Base-by-base conservation (phyloP, 2,329 filamentous ascomycete species). In the Monilinia fructicola region DNA sequence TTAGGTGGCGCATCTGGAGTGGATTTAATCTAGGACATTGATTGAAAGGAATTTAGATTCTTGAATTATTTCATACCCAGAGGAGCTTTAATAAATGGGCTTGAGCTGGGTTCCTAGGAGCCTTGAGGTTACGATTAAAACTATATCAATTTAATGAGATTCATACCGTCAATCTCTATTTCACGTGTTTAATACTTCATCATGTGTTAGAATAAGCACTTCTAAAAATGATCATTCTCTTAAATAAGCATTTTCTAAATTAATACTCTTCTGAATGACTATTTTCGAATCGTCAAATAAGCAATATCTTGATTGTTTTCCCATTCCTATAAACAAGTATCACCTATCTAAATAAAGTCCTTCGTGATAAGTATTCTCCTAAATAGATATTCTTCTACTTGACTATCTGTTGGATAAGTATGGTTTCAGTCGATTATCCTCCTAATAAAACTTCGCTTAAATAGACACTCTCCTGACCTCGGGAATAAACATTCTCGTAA, bases 1-100 rank as follows among this genome's bases (percentile, higher is more conserved):
- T 50, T 61, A 14, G 31, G 9, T 23, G 58, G 58, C 55, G 58
- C 26, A 26, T 50, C 23, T 61, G 28, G 44, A 28, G 58, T 55
- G 21, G 18, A 50, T 50, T 14, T 9, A n/a, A n/a, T 40, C 4
- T 31, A 26, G n/a, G n/a, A 7, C 31, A 50, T 61, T 50, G 31
- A 50, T 50, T 50, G 14, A 23, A 35, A 26, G n/a, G 44, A 50
- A 40, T 4, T 18, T 21, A 21, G 9, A 50, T 50, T 48, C 44
- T 61, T 14, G 50, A 50, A 50, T 38, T 52, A 31, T 61, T 38
- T 38, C 58, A 40, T 50, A 61, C 58, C n/a, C 44, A 50, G 14
- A 61, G 44, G 44, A 60, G 16, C 44, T 38, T 55, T 50, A 7
- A 38, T 50, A 21, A 28, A 50, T 5, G 7, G 14, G 28, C 10